phyloP scores from a whole-genome alignment of 306 rosid genomes.

The Oxytropis ochrocephala region DNA sequence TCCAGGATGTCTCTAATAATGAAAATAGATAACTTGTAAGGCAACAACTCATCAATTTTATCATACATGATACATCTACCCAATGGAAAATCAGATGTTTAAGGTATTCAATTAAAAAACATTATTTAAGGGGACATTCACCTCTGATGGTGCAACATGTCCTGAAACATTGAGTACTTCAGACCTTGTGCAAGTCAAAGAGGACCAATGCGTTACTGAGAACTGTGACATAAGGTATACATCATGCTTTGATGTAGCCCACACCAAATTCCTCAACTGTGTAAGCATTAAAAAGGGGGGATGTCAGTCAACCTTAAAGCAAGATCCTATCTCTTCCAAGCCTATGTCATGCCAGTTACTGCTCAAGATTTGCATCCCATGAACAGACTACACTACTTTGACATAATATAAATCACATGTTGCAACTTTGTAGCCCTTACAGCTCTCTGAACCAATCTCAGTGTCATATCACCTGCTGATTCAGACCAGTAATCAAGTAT shows the following conservation, averaged over 20 bases:
- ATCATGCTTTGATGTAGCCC: slow-evolving; percentile 86
- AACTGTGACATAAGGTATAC: slow-evolving; percentile 67
- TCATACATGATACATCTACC: neutral
- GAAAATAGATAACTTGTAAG: neutral
- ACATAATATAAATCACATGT: neutral
- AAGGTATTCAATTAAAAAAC: neutral
- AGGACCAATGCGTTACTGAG: slow-evolving; percentile 67
- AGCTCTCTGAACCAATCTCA: neutral
- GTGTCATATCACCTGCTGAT: neutral
- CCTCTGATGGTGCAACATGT: slow-evolving; percentile 80
- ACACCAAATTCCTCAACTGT: slow-evolving; percentile 87
- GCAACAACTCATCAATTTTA: neutral
- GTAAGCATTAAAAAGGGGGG: slow-evolving; percentile 3
- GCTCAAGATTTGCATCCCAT: neutral
- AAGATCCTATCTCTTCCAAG: slow-evolving; percentile 8
- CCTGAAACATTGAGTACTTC: slow-evolving; percentile 73
- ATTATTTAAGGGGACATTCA: slow-evolving; percentile 12
- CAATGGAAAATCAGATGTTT: neutral
- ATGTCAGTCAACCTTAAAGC: slow-evolving; percentile 6
- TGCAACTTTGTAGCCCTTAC: neutral
- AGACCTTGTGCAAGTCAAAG: slow-evolving; percentile 43
- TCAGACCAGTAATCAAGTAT: neutral
- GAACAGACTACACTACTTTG: neutral
- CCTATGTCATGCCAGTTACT: neutral
- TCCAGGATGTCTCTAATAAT: slow-evolving; percentile 67